Percentiles rank a stretch among this genome's conserved stretches.
These are phyloP conservation scores for Microsporum audouinii DNA, from an alignment of 2,329 filamentous ascomycete genomes.

Conservation along the genomic window DNA sequence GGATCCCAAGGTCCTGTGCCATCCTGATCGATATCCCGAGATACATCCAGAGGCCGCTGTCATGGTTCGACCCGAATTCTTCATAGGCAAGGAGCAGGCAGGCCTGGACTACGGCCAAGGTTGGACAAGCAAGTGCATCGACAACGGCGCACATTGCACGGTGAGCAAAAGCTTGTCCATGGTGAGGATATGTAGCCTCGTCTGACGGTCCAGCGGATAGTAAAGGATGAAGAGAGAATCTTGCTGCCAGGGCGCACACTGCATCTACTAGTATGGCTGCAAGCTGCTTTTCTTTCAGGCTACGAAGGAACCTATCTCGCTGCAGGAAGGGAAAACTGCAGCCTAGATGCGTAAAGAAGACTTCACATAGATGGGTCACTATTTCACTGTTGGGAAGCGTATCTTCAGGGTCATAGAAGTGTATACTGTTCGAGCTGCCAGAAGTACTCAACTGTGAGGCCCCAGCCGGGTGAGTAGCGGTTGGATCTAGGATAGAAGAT, in stretches of 20 bases:
- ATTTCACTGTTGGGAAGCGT: constrained; percentile 58
- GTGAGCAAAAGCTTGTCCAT: constrained; percentile 67
- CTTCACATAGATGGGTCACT: constrained; percentile 64
- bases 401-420: constrained; percentile 66
- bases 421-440: constrained; percentile 38
- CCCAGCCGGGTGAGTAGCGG: constrained; percentile 16
- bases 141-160: constrained; percentile 72
- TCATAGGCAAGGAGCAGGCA: constrained; percentile 77
- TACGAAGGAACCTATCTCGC: constrained; percentile 57
- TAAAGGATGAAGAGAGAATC: constrained; percentile 57
- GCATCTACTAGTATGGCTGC: constrained; percentile 79
- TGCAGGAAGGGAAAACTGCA: constrained; percentile 79
- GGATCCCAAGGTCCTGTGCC: constrained; percentile 67
- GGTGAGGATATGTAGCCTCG: constrained; percentile 46
- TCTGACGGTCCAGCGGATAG: constrained; percentile 32
- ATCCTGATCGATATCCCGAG: constrained; percentile 75
- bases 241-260: constrained; percentile 68
- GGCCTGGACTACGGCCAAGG: constrained; percentile 71
- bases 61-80: constrained; percentile 76
- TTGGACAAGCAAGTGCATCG: constrained; percentile 72
- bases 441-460: constrained; percentile 17
- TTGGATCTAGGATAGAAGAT: constrained; percentile 28
- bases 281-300: constrained; percentile 67
- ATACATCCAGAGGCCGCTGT: constrained; percentile 91
- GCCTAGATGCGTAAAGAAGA: constrained; percentile 70